Evolutionary conservation across 352 stramenopile species (phyloP).

Genomic region (Globisporangium alternatum): DNA sequence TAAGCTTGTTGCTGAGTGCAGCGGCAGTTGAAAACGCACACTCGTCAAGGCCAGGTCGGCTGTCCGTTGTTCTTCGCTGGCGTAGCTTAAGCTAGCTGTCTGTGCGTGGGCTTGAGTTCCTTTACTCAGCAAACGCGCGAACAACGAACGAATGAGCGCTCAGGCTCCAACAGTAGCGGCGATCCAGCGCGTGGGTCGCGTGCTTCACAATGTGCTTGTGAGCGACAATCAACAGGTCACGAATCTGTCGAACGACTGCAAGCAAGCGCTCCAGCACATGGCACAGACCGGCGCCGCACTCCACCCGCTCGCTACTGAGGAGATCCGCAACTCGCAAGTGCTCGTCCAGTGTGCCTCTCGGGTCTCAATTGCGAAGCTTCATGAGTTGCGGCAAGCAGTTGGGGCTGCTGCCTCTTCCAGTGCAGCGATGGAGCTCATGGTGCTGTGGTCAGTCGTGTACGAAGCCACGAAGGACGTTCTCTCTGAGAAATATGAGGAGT

Average conservation of each 20-base stretch:
- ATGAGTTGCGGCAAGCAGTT: conserved; percentile 24
- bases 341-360: not conserved
- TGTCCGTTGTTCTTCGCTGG: too few species aligned
- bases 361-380: conserved; percentile 11
- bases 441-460: conserved; percentile 29
- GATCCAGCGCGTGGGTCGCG: not conserved
- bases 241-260: conserved; percentile 1
- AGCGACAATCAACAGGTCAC: not conserved
- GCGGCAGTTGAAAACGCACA: too few species aligned
- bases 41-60: too few species aligned
- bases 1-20: too few species aligned
- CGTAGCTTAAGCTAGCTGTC: too few species aligned
- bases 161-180: not conserved
- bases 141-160: not conserved
- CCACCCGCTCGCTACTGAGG: not conserved
- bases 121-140: not conserved
- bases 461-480: conserved; percentile 21
- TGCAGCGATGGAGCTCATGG: conserved; percentile 25
- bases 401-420: conserved; percentile 16
- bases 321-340: not conserved
- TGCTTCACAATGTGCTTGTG: not conserved
- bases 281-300: not conserved
- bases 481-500: conserved; percentile 7
- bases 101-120: too few species aligned
- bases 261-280: conserved; percentile 5